Evolutionary conservation across 805 yeast genomes (phyloP).

Genomic region (Jamesozyma gamospora): DNA sequence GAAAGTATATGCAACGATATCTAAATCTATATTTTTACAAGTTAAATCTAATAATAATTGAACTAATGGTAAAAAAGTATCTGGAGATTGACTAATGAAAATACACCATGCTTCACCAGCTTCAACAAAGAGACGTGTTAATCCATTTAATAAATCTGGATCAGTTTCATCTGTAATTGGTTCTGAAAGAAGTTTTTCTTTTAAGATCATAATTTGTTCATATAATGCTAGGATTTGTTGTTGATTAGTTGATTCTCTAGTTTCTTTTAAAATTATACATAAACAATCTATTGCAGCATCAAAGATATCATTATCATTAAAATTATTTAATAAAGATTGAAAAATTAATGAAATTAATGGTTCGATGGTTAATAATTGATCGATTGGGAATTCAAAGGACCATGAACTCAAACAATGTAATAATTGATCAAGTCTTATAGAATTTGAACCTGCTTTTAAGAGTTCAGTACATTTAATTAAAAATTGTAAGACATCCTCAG

Average conservation of each 20-base stretch:
- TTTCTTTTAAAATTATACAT: conserved; percentile 71
- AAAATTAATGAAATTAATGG: conserved; percentile 64
- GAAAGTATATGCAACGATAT: conserved; percentile 81
- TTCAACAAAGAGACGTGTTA: conserved; percentile 73
- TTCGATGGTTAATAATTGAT: conserved; percentile 49
- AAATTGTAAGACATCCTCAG: conserved; percentile 55
- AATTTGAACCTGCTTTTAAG: conserved; percentile 8
- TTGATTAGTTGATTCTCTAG: conserved; percentile 60
- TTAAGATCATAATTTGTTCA: conserved; percentile 54
- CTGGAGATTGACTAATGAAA: conserved; percentile 63
- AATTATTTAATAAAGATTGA: conserved; percentile 42
- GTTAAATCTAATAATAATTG: conserved; percentile 63
- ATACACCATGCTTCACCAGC: conserved; percentile 97
- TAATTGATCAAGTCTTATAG: conserved; percentile 30
- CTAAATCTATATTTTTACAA: conserved; percentile 71
- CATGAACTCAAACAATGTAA: conserved; percentile 79
- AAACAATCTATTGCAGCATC: conserved; percentile 83
- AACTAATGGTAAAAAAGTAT: conserved; percentile 61
- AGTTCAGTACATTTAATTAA: conserved; percentile 38
- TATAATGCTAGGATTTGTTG: conserved; percentile 57
- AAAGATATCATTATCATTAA: conserved; percentile 41
- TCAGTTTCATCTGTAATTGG: conserved; percentile 39
- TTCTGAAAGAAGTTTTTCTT: conserved; percentile 39
- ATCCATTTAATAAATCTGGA: conserved; percentile 50
- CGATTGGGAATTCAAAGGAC: conserved; percentile 79